Evolutionary conservation across 805 yeast genomes (phyloP).

Genomic region (Candida pseudoglaebosa): DNA sequence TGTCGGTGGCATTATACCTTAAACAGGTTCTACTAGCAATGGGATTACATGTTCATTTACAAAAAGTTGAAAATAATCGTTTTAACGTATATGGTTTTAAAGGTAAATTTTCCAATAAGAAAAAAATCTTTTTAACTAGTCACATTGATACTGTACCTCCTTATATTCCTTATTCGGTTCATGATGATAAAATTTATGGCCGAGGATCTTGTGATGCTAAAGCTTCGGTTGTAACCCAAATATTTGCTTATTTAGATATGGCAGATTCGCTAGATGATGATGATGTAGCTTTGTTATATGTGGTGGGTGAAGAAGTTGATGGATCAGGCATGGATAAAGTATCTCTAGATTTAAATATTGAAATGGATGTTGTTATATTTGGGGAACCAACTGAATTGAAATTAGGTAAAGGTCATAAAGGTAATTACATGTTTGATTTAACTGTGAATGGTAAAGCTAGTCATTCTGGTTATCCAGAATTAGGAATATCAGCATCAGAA

Average conservation of each 20-base stretch:
- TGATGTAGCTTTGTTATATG: slow-evolving; percentile 56
- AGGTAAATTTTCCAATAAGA: slow-evolving; percentile 42
- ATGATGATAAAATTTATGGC: slow-evolving; percentile 53
- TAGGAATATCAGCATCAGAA: slow-evolving; percentile 61
- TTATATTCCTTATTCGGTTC: slow-evolving; percentile 45
- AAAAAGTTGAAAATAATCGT: slow-evolving; percentile 33
- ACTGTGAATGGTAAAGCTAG: slow-evolving; percentile 53
- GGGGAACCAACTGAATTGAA: slow-evolving; percentile 76
- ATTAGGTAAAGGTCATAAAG: slow-evolving; percentile 69
- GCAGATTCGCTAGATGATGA: slow-evolving; percentile 42
- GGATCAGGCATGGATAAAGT: slow-evolving; percentile 61
- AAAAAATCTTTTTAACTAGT: slow-evolving; percentile 48
- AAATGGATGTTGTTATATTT: slow-evolving; percentile 61
- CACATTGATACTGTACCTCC: slow-evolving; percentile 78
- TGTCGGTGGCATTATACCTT: slow-evolving; percentile 36
- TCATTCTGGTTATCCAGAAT: slow-evolving; percentile 69
- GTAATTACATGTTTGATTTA: slow-evolving; percentile 42
- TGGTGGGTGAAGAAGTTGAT: slow-evolving; percentile 68
- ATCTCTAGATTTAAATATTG: slow-evolving; percentile 32
- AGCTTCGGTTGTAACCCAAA: slow-evolving; percentile 62
- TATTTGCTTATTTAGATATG: slow-evolving; percentile 50
- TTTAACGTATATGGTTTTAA: slow-evolving; percentile 56
- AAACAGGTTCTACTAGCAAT: slow-evolving; percentile 30
- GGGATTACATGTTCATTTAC: slow-evolving; percentile 53
- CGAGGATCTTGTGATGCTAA: slow-evolving; percentile 73